A percentile compares a stretch with the other conserved stretches of the same genome.
phyloP scores from a whole-genome alignment of 2,329 filamentous ascomycete genomes.

The Trichophyton equinum region DNA sequence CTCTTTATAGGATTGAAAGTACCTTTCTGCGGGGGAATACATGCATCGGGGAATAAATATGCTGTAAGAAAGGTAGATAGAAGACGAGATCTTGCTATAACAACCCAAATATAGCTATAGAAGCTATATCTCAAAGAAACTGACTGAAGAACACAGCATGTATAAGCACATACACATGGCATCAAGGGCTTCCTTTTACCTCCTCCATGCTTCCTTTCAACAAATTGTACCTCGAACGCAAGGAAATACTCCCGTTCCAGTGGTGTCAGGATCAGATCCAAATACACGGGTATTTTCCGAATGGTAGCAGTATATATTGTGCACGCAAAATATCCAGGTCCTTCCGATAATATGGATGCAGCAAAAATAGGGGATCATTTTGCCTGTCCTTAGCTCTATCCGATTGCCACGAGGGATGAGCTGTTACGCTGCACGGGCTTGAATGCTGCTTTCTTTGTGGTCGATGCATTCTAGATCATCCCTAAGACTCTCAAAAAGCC shows the following conservation, averaged over 20 bases:
- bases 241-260: background rate
- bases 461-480: background rate
- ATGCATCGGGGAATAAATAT: too few relatives aligned
- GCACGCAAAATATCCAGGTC: background rate
- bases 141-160: background rate
- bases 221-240: background rate
- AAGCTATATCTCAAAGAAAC: background rate
- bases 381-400: background rate
- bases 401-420: background rate
- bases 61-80: too few relatives aligned
- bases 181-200: background rate
- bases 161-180: background rate
- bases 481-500: background rate
- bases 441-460: background rate
- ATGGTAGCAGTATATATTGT: background rate
- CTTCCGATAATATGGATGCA: background rate
- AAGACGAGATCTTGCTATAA: too few relatives aligned
- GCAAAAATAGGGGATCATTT: background rate
- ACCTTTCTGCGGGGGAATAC: too few relatives aligned
- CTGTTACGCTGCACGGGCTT: background rate
- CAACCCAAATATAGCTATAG: too few relatives aligned
- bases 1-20: too few relatives aligned
- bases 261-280: background rate
- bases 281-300: background rate
- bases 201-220: background rate